Percentiles rank a stretch among this genome's conserved stretches.
Evolutionary conservation across 495 filamentous ascomycete genomes (phyloP).

Genomic region (Annulohypoxylon maeteangense): DNA sequence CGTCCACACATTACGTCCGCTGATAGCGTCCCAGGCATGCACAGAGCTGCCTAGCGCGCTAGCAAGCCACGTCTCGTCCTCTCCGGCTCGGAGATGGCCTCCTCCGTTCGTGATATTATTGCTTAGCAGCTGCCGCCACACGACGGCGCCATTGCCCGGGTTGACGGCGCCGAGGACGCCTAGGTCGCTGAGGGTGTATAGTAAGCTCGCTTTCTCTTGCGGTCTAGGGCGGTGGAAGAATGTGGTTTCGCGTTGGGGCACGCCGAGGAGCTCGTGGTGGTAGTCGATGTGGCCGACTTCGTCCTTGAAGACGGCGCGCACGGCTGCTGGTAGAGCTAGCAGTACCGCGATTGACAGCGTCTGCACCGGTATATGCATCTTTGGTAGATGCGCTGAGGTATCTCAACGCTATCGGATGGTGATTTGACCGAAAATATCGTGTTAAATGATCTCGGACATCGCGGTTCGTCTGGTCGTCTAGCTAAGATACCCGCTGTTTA

Average conservation of each 20-base stretch:
- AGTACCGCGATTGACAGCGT: constrained; percentile 47
- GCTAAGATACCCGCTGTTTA: background rate
- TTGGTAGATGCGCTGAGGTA: constrained; percentile 23
- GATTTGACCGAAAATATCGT: constrained; percentile 3
- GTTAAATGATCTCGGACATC: constrained; percentile 22
- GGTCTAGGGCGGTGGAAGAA: constrained; percentile 92
- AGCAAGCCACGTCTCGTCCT: constrained; percentile 77
- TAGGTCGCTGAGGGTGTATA: constrained; percentile 89
- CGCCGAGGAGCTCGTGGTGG: constrained; percentile 87
- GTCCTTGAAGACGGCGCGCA: constrained; percentile 81
- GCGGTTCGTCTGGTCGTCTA: background rate
- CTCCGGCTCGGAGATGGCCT: constrained; percentile 74
- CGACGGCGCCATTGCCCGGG: constrained; percentile 80
- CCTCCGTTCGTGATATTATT: constrained; percentile 49
- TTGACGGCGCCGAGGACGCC: constrained; percentile 88
- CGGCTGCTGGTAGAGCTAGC: constrained; percentile 53
- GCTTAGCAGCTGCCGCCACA: constrained; percentile 83
- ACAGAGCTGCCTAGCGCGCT: constrained; percentile 74
- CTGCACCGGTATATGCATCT: constrained; percentile 42
- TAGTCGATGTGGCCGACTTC: constrained; percentile 94
- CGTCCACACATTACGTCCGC: constrained; percentile 82
- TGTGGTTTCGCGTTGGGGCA: constrained; percentile 81
- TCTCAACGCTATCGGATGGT: constrained; percentile 30
- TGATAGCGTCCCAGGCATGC: constrained; percentile 84
- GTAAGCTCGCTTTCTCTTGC: constrained; percentile 83